Conservation (phyloP, 2,329 filamentous ascomycete species). For the Penicillium sp. region DNA sequence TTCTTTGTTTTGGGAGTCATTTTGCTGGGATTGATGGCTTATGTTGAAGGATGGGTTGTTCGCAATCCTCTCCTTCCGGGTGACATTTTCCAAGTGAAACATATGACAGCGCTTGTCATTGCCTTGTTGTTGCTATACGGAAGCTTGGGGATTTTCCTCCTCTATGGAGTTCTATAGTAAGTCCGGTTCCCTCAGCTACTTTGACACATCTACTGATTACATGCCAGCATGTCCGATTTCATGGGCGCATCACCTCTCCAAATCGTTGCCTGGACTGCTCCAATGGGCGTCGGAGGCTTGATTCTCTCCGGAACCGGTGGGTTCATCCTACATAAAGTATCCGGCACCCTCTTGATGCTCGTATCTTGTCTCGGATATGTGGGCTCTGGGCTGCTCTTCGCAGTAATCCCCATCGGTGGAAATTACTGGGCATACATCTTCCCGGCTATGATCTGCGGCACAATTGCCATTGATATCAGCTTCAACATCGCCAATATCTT, state of each 20-base stretch:
- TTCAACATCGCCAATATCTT: slow-evolving; percentile 74
- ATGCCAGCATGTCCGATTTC: slow-evolving; percentile 55
- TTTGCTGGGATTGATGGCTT: slow-evolving; percentile 57
- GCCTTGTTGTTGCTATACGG: slow-evolving; percentile 65
- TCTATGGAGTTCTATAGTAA: slow-evolving; percentile 66
- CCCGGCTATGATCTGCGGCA: slow-evolving; percentile 57
- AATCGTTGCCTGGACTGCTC: slow-evolving; percentile 64
- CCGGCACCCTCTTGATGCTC: slow-evolving; percentile 59
- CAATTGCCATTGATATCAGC: slow-evolving; percentile 69
- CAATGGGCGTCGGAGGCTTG: slow-evolving; percentile 64
- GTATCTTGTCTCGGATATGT: slow-evolving; percentile 60
- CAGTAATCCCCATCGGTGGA: slow-evolving; percentile 54
- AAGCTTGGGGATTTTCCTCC: slow-evolving; percentile 62
- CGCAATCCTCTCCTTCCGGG: slow-evolving; percentile 63
- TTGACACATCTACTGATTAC: not conserved
- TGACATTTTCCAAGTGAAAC: slow-evolving; percentile 64
- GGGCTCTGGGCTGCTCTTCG: slow-evolving; percentile 58
- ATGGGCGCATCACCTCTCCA: slow-evolving; percentile 58
- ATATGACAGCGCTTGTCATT: slow-evolving; percentile 60
- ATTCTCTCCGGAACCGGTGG: slow-evolving; percentile 60
- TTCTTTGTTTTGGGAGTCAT: slow-evolving; percentile 61
- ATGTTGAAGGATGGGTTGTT: slow-evolving; percentile 68
- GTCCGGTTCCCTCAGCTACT: slow-evolving; percentile 19
- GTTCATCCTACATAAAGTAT: slow-evolving; percentile 62
- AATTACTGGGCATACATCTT: slow-evolving; percentile 72